Percentiles rank a stretch among this genome's conserved stretches.
Evolutionary conservation across 208 protist species (phyloP).

Genomic region (Phytomonas francai): DNA sequence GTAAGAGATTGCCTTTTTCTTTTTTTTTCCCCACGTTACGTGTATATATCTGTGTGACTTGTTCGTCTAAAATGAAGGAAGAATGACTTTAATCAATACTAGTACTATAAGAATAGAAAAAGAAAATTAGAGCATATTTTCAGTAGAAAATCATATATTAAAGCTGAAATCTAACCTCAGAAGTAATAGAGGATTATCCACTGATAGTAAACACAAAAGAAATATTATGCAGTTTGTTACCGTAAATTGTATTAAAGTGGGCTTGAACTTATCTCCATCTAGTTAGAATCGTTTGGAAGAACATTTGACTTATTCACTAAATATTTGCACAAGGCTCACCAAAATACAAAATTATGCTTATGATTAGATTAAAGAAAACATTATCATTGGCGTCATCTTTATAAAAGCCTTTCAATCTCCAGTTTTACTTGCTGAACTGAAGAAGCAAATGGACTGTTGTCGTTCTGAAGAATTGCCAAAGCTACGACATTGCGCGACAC

Average conservation of each 20-base stretch:
- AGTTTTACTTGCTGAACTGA: conserved; percentile 97
- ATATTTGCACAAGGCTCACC: background rate
- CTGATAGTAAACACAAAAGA: background rate
- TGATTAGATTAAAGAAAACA: conserved; percentile 3
- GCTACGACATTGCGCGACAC: conserved; percentile 98
- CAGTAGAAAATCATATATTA: conserved; percentile 1
- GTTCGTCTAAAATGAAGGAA: background rate
- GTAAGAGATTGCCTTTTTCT: conserved; percentile 5
- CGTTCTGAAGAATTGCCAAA: conserved; percentile 93
- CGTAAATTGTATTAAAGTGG: background rate
- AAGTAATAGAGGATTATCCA: background rate
- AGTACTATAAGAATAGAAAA: conserved; percentile 5
- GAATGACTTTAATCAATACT: background rate
- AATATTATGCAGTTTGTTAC: background rate
- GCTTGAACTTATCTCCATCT: background rate
- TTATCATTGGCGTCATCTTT: conserved; percentile 21
- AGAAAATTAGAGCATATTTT: conserved; percentile 14
- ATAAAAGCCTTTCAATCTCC: conserved; percentile 96
- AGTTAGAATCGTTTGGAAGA: background rate
- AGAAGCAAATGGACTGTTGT: conserved; percentile 93
- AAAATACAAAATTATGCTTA: conserved; percentile 3
- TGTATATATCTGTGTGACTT: background rate
- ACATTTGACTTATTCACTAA: background rate
- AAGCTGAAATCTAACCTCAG: conserved; percentile 1
- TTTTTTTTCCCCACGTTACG: conserved; percentile 7